Conservation (phyloP, 495 filamentous ascomycete genomes). For the Ramalina intermedia region DNA sequence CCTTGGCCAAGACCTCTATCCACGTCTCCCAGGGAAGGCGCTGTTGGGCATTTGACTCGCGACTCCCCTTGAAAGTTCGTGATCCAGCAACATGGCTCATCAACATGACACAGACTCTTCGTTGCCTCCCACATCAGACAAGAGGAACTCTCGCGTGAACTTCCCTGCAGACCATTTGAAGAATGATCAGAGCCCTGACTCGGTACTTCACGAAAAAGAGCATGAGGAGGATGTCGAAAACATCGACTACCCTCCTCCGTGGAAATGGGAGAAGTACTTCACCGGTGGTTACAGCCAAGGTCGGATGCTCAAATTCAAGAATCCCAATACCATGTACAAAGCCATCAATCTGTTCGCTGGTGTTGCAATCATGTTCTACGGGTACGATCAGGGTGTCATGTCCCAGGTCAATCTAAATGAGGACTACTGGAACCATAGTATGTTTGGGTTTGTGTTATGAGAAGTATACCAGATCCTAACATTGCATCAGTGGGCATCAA, state of each 20-base stretch:
- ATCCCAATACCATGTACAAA: constrained; percentile 17
- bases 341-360: constrained; percentile 18
- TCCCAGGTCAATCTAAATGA: constrained; percentile 25
- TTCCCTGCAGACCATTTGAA: neutral
- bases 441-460: neutral
- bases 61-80: no score
- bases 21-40: no score
- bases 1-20: no score
- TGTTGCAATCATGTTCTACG: constrained; percentile 26
- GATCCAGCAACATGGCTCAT: no score
- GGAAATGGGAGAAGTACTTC: constrained; percentile 17
- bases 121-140: no score
- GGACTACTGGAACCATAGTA: constrained; percentile 20
- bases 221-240: constrained; percentile 10
- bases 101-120: no score
- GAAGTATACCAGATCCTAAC: neutral
- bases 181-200: constrained; percentile 1
- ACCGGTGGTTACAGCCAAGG: constrained; percentile 14
- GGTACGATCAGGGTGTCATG: constrained; percentile 27
- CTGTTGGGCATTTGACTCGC: no score
- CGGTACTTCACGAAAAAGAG: neutral
- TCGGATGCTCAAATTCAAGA: constrained; percentile 17
- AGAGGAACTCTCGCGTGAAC: no score
- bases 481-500: constrained; percentile 5
- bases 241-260: constrained; percentile 12